Evolutionary conservation across 441 rosid genomes (phyloP), one percentile per base, ranked within the genome.

Genomic region (Hura crepitans): DNA sequence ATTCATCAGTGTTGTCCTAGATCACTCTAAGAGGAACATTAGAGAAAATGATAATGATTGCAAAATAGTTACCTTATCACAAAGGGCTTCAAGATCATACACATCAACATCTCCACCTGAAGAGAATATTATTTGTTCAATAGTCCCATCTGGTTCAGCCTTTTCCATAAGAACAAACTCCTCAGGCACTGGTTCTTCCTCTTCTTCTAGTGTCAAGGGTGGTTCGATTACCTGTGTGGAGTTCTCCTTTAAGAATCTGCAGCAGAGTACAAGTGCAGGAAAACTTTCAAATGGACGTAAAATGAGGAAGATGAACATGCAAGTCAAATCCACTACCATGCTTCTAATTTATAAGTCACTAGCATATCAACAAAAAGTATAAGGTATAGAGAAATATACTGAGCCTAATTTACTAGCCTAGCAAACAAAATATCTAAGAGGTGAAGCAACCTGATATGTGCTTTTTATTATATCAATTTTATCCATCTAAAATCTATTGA

Each of bases 101-200:
- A 94, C 76, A 84, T 91, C 97, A 78, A 94, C 83, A 43, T 87
- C 90, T 74, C 94, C 99, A 60, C 96, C 97, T 1, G 94, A 91
- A 58, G 97, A 92, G 78, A 91, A 94, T 72, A 91, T 76, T 64
- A 94, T 90, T 73, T 89, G 90, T 78, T 91, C 99, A 63, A 80
- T 68, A 66, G 74, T 75, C 35, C 99, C 97, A 81, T 90, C 91
- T 61, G 82, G 69, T 28, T 79, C 77, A 67, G 84, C 76, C 53
- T 81, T 90, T 77, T 91, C 97, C 70, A 86, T 77, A 33, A 94
- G 85, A 75, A 90, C 85, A 77, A 94, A 85, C 66, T 94, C 96
- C 69, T 86, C 86, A 55, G 91, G 92, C 33, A 86, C 20, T 25
- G 74, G 78, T 55, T 83, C 89, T 81, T 91, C 96, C 46, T 83